Conservation (phyloP, 1,284 basidiomycete species). For the Inonotus hispidus region DNA sequence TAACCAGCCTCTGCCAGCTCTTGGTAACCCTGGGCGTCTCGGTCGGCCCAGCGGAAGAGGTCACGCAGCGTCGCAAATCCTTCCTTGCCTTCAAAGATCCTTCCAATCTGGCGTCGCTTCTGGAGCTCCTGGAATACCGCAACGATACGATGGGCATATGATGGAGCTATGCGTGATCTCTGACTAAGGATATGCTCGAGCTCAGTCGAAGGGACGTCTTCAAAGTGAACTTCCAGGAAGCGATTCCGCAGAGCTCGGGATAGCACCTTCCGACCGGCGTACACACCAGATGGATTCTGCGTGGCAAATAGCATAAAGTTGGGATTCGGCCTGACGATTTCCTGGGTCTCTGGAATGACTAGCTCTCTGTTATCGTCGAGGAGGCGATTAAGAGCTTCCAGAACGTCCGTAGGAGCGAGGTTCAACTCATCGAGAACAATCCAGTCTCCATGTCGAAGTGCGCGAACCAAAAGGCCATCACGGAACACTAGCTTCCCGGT, state of each 20-base stretch:
- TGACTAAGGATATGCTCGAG: constrained; percentile 90
- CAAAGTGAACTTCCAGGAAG: constrained; percentile 98
- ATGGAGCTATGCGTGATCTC: constrained; percentile 86
- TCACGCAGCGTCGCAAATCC: constrained; percentile 97
- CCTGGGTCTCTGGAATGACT: constrained; percentile 94
- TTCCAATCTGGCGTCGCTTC: constrained; percentile 82
- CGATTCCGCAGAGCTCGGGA: constrained; percentile 97
- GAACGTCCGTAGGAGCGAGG: constrained; percentile 94
- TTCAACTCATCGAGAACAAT: constrained; percentile 98
- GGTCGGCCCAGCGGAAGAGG: constrained; percentile 94
- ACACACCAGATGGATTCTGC: constrained; percentile 97
- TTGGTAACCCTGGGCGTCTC: constrained; percentile 86
- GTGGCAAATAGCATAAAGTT: constrained; percentile 99
- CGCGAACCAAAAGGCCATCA: constrained; percentile 91
- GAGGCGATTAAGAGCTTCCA: constrained; percentile 95
- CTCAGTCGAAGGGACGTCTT: constrained; percentile 93
- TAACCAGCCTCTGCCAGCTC: constrained; percentile 95
- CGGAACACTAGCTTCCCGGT: constrained; percentile 93
- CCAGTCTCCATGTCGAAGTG: constrained; percentile 92
- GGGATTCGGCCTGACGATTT: constrained; percentile 90
- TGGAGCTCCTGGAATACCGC: constrained; percentile 92
- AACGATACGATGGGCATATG: constrained; percentile 89
- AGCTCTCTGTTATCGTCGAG: constrained; percentile 98
- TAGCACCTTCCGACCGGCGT: constrained; percentile 92
- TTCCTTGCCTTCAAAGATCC: constrained; percentile 97